Base-by-base conservation (phyloP, 2,329 filamentous ascomycete species). In the Venturia asperata region DNA sequence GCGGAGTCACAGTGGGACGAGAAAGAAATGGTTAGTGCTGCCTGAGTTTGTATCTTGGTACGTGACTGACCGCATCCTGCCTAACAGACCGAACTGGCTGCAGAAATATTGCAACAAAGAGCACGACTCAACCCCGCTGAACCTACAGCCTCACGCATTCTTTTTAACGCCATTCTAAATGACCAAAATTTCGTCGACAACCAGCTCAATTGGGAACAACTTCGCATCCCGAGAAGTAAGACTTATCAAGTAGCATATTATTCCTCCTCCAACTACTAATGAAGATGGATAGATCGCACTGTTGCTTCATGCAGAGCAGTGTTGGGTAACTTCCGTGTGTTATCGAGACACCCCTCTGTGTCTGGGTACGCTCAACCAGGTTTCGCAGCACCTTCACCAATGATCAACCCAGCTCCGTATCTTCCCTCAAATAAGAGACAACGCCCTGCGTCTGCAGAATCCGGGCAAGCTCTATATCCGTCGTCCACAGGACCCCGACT, bases 51-150 rank as follows among this genome's bases (percentile, higher is more conserved):
- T 21, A 34, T 42, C 41, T 17, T 17, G 37, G 34, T 49, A 52
- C 34, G 17, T 47, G 43, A 34, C 60, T 61, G 60, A 61, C 37
- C 21, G 27, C 37, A 39, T 56, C 15, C 60, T 42, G 52, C 30
- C 52, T 9, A 52, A n/a, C 64, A 65, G 64, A 41, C 60, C 27
- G 24, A 65, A 34, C 64, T 65, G 37, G 64, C 64, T 15, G 34
- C 45, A 17, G 39, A 65, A 30, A 62, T 65, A 24, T 62, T 65
- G 37, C 64, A 52, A 30, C 63, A 64, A 43, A 55, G 63, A 55
- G 63, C 58, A n/a, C 47, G 63, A 17, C 27, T 58, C 52, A 61
- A 34, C 60, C 27, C 34, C 15, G 13, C 60, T 17, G 27, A 42
- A 15, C 37, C 17, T 43, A 24, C 49, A 17, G 47, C 52, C 27